Conservation (phyloP, 495 filamentous ascomycete genomes). For the Talaromyces thailandensis region DNA sequence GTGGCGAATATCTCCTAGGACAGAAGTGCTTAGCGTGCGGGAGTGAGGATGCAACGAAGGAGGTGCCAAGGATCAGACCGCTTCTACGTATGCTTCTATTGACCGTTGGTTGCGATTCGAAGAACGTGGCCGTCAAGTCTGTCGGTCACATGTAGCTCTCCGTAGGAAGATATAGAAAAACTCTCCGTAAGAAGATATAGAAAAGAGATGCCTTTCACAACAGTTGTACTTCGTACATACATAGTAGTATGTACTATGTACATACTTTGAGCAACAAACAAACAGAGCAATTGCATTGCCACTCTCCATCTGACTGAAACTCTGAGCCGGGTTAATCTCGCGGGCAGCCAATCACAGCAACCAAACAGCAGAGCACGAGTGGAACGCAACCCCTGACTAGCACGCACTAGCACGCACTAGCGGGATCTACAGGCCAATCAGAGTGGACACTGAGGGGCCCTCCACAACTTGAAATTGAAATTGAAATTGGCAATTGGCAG, state of each 20-base stretch:
- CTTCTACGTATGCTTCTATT: neutral
- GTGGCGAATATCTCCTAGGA: neutral
- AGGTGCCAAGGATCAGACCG: neutral
- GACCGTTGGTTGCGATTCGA: neutral
- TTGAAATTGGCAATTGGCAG: too few species aligned
- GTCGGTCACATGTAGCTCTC: too few species aligned
- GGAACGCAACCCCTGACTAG: neutral
- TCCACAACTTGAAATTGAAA: neutral
- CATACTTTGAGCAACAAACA: neutral
- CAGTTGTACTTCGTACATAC: too few species aligned
- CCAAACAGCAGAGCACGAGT: neutral
- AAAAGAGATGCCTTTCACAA: too few species aligned
- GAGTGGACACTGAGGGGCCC: neutral
- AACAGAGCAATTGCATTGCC: neutral
- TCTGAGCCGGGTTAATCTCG: neutral
- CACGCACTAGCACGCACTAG: neutral
- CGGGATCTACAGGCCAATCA: neutral
- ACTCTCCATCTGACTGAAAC: neutral
- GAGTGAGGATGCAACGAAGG: neutral
- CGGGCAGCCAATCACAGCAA: neutral
- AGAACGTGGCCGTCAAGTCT: neutral
- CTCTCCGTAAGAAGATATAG: too few species aligned
- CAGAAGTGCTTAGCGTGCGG: neutral
- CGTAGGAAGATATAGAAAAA: too few species aligned
- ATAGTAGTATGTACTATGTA: too few species aligned